Conservation (phyloP, 257 asterid species). For the Nicotiana noctiflora region DNA sequence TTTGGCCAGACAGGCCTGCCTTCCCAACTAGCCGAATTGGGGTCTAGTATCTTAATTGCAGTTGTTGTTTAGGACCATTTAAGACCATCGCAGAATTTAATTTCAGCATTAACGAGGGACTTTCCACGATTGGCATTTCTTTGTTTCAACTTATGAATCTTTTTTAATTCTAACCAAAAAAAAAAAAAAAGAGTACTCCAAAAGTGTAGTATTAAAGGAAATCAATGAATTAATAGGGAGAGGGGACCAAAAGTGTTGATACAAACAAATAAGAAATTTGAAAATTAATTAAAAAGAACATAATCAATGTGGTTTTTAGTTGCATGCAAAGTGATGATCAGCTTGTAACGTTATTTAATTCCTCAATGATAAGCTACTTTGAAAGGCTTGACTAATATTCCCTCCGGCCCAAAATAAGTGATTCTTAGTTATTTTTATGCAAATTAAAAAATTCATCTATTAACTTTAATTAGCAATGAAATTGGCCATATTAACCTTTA, state of each 20-base stretch:
- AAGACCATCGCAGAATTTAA: background rate
- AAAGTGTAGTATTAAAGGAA: background rate
- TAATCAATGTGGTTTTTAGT: background rate
- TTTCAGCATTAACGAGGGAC: background rate
- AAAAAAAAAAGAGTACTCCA: no score
- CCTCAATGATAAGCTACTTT: no score
- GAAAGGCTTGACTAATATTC: no score
- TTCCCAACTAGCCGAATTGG: background rate
- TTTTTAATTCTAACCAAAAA: background rate
- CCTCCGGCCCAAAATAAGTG: no score
- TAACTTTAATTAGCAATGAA: no score
- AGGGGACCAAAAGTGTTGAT: background rate
- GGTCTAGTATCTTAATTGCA: background rate
- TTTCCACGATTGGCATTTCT: background rate
- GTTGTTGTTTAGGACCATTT: background rate
- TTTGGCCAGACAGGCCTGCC: background rate
- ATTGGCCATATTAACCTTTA: no score
- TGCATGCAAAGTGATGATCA: no score
- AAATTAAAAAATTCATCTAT: no score
- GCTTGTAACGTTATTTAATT: no score
- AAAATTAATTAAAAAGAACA: background rate
- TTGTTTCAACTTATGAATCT: background rate
- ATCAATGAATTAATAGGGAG: background rate
- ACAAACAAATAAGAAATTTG: background rate
- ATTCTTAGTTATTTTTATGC: no score